Evolutionary conservation across 495 filamentous ascomycete genomes (phyloP), one percentile per base, ranked within the genome.

Genomic region (Aspergillus sclerotioniger): DNA sequence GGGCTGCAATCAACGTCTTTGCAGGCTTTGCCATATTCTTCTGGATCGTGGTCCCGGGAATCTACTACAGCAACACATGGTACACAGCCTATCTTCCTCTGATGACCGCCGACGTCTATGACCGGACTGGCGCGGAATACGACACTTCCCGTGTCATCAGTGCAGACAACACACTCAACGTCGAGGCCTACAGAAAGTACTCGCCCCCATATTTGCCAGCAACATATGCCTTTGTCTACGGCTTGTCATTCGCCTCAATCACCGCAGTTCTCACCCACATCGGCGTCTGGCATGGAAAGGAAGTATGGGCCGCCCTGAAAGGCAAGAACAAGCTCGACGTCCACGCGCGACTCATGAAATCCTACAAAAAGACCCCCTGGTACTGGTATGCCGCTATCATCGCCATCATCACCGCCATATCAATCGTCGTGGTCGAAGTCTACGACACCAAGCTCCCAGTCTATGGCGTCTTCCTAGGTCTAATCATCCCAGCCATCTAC

Each of bases 191-290:
- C 61, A 77, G 81, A n/a, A 83, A 84, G 0, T 94, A 94, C 66
- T 91, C 89, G 64, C 84, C 88, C 35, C 87, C 91, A 0, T 94
- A 89, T 63, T 74, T 92, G 15, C 86, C 89, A 2, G 90, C 91
- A 53, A 92, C 90, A 1, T 92, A 91, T 58, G 88, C 88, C 15
- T 77, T 94, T 25, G 87, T 87, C 59, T 95, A 93, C 55, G 90
- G 85, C 0, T 82, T 93, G 20, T 89, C 91, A 47, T 95, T 95
- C 65, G 90, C 90, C 2, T 85, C 87, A 0, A 78, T 94, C 37
- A 86, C 90, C 16, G 82, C 89, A 1, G 73, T 87, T 3, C 68
- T 89, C 19, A 80, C 84, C 0, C 80, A 87, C 58, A 85, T 82
- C 2, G 82, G 78, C 48, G 62, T 89, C 29, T 80, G 84, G 68